phyloP scores from a whole-genome alignment of 352 stramenopile species.

The Plasmopara viticola region DNA sequence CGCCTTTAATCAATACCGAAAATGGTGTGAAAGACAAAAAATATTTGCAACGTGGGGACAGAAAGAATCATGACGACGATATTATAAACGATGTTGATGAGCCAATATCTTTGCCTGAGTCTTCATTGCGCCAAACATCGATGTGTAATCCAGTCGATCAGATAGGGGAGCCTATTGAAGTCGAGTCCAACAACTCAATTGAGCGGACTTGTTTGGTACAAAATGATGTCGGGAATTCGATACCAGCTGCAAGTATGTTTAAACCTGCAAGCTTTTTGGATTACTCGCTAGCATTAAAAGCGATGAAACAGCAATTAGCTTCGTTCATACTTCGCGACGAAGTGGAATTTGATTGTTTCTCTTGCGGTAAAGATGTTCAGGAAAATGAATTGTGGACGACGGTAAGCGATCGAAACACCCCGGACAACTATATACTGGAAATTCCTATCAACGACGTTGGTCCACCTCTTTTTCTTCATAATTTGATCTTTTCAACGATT shows the following conservation, averaged over 20 bases:
- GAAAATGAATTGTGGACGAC: conserved; percentile 3
- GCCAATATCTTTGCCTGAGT: neutral
- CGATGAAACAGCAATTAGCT: conserved; percentile 19
- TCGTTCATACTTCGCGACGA: conserved; percentile 18
- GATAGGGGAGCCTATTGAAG: neutral
- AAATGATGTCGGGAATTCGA: conserved; percentile 8
- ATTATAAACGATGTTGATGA: neutral
- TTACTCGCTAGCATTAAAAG: conserved; percentile 23
- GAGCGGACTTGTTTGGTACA: conserved; percentile 2
- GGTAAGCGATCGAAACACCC: conserved; percentile 22
- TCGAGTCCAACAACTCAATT: conserved; percentile 2
- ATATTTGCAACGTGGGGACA: neutral
- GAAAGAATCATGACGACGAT: neutral
- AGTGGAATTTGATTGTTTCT: neutral
- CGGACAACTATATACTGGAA: conserved; percentile 53
- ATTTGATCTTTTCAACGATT: conserved; percentile 38
- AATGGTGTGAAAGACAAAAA: neutral
- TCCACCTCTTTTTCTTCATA: conserved; percentile 50
- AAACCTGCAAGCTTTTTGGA: conserved; percentile 23
- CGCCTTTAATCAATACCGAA: neutral
- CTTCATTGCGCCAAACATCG: conserved; percentile 10
- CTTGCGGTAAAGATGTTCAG: conserved; percentile 1
- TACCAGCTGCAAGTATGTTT: conserved; percentile 1
- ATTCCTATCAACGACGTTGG: conserved; percentile 40
- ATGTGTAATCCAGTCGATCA: neutral